phyloP scores from a whole-genome alignment of 108 stramenopile species.

The Skeletonema tropicum region DNA sequence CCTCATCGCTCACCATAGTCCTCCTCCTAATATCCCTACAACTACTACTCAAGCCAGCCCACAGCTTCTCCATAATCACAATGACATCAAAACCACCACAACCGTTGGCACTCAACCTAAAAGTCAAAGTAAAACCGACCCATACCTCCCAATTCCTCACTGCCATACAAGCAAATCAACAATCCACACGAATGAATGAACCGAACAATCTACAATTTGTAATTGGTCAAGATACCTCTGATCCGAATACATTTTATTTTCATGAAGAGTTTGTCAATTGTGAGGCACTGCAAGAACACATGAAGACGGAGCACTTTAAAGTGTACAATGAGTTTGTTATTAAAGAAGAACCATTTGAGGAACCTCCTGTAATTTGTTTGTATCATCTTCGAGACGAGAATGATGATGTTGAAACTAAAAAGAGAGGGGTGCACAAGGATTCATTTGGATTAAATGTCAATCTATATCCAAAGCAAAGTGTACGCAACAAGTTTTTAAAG shows the following conservation, averaged over 20 bases:
- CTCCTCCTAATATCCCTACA: background rate
- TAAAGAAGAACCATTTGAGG: conserved; percentile 16
- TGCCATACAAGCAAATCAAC: conserved; percentile 46
- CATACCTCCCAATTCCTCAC: conserved; percentile 37
- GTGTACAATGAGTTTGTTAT: conserved; percentile 33
- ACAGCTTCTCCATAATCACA: background rate
- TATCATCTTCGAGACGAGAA: conserved; percentile 9
- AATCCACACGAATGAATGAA: conserved; percentile 34
- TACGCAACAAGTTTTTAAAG: conserved; percentile 49
- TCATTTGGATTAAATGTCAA: conserved; percentile 51
- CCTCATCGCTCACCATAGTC: background rate
- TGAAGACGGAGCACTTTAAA: conserved; percentile 33
- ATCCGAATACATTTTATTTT: conserved; percentile 48
- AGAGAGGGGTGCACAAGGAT: background rate
- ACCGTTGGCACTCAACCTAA: conserved; percentile 33
- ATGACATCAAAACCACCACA: background rate
- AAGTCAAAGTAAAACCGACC: conserved; percentile 30
- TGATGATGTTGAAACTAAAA: background rate
- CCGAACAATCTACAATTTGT: conserved; percentile 47
- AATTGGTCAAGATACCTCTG: conserved; percentile 37
- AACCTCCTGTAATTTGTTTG: conserved; percentile 6
- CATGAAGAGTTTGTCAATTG: conserved; percentile 47
- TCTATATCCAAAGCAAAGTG: conserved; percentile 40
- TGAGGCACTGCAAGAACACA: conserved; percentile 38
- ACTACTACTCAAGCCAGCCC: background rate